These are phyloP conservation scores for Paracorniculantispora psalliotae DNA, from an alignment of 2,329 filamentous ascomycete genomes.

Conservation along the genomic window DNA sequence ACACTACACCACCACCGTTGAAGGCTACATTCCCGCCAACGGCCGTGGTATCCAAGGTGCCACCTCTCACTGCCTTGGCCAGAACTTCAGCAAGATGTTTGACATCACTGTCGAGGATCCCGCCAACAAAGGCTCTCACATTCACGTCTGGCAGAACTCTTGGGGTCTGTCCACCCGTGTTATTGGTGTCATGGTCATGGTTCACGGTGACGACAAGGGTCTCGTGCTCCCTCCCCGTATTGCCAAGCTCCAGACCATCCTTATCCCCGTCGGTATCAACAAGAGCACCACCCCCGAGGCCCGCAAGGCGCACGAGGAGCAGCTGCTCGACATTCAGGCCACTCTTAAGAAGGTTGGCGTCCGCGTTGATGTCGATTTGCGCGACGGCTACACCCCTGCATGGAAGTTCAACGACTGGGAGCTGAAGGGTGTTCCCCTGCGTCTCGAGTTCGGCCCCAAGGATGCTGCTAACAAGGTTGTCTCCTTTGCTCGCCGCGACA, in stretches of 20 bases:
- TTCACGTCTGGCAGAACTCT: slow-evolving; percentile 97
- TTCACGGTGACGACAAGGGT: slow-evolving; percentile 93
- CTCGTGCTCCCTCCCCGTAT: slow-evolving; percentile 89
- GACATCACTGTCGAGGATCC: slow-evolving; percentile 96
- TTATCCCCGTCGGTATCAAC: slow-evolving; percentile 90
- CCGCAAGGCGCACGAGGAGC: slow-evolving; percentile 67
- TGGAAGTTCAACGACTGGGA: slow-evolving; percentile 99
- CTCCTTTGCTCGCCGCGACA: slow-evolving; percentile 81
- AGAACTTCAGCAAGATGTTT: slow-evolving; percentile 99
- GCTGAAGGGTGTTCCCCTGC: slow-evolving; percentile 87
- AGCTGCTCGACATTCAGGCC: slow-evolving; percentile 66
- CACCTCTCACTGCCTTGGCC: slow-evolving; percentile 89
- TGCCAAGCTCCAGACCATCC: slow-evolving; percentile 76
- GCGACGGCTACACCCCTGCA: slow-evolving; percentile 88
- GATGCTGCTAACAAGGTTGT: slow-evolving; percentile 83
- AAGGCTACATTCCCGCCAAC: slow-evolving; percentile 94
- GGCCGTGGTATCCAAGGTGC: slow-evolving; percentile 95
- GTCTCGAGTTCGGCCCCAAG: slow-evolving; percentile 93
- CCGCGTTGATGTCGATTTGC: slow-evolving; percentile 74
- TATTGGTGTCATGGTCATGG: slow-evolving; percentile 98
- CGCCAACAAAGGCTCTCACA: slow-evolving; percentile 67
- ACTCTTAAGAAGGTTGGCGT: slow-evolving; percentile 69
- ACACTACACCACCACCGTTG: slow-evolving; percentile 93
- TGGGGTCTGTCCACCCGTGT: slow-evolving; percentile 97
- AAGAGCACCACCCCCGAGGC: slow-evolving; percentile 81